Conservation (phyloP, 495 filamentous ascomycete genomes). For the Astrocystis sublimbata region DNA sequence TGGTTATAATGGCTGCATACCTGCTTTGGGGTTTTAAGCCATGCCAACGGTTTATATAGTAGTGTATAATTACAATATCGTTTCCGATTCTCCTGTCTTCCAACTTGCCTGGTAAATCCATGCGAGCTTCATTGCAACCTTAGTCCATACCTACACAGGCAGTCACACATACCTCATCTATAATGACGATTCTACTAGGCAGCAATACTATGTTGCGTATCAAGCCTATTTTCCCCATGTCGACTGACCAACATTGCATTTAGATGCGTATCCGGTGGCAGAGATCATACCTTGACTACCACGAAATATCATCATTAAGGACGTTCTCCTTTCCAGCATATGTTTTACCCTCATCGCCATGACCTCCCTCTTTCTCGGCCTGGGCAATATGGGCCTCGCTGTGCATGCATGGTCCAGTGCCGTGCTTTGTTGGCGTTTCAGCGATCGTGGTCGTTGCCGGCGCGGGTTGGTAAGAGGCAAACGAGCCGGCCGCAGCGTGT, state of each 20-base stretch:
- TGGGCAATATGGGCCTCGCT: background rate
- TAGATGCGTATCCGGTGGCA: background rate
- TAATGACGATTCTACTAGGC: background rate
- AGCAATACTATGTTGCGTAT: background rate
- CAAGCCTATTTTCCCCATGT: background rate
- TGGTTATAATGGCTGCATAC: background rate
- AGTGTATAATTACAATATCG: background rate
- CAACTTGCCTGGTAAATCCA: background rate
- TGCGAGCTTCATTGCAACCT: background rate
- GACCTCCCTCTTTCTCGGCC: background rate
- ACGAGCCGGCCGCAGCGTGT: background rate
- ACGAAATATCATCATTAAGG: constrained; percentile 8
- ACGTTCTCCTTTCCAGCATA: background rate
- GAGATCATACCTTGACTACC: background rate
- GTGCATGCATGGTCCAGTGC: background rate
- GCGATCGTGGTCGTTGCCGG: background rate
- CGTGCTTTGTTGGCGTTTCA: background rate
- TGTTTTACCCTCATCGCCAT: background rate
- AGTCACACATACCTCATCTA: too few relatives aligned
- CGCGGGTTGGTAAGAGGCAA: background rate
- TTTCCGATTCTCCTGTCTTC: background rate
- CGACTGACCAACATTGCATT: background rate
- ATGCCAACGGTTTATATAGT: too few relatives aligned
- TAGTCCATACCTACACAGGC: background rate
- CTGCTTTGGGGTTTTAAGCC: too few relatives aligned